Base-by-base conservation (phyloP, 768 basidiomycete species). In the Leucosporidium scottii region DNA sequence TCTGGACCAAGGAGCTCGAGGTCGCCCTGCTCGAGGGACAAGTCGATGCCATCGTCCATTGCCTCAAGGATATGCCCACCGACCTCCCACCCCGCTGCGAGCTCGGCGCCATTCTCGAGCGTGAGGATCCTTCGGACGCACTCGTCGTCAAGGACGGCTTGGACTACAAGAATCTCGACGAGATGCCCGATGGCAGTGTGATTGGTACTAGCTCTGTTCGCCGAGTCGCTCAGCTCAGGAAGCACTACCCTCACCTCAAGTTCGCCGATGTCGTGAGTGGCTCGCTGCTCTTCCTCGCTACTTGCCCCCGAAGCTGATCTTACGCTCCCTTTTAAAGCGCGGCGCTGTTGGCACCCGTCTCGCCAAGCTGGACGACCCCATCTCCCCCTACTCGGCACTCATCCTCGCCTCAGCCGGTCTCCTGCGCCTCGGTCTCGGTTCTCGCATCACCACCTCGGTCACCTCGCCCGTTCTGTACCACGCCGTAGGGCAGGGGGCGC, bases 1-100 rank as follows among this genome's bases (percentile, higher is more conserved):
- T 97, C 31, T 99, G 96, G 96, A 99, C 96, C 51, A 90, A 91
- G 74, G 94, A 97, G 74, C 85, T 99, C 62, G 96, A 99, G 77
- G 88, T 90, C 25, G 87, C 86, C 50, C 81, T 99, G 68, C 82
- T 85, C 64, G 82, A 86, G 54, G 80, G 82, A 31, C 80, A 82
- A 21, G 88, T 93, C 61, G 96, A 99, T 77, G 86, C 97, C 83
- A 85, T 99, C 74, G 86, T 98, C 25, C 94, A 99, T 79, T 86
- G 84, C 49, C 81, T 91, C 74, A 99, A 99, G 39, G 58, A 59
- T 25, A 85, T 97, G 39, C 94, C 94, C 5, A 57, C 55, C 28
- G 81, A 81, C 8, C 81, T 99, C 44, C 91, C 91, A 0, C 84
- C 85, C 0, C 90, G 90, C 5, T 97, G 90, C 78, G 83, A 86